phyloP scores from a whole-genome alignment of 768 basidiomycete genomes.

The Kwoniella heveanensis region DNA sequence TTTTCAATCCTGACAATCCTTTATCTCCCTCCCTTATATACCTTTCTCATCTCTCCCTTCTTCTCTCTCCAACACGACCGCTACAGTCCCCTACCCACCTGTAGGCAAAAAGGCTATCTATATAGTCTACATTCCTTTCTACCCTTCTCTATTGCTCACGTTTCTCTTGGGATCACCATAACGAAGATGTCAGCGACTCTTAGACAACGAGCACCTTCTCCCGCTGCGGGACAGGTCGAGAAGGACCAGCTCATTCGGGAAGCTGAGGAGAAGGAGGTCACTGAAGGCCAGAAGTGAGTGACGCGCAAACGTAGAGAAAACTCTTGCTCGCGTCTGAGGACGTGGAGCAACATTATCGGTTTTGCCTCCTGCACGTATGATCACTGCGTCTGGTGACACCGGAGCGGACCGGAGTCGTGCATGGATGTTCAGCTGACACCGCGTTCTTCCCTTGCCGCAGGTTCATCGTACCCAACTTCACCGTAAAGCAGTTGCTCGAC shows the following conservation, averaged over 20 bases:
- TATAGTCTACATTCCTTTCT: background rate
- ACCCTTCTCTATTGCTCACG: background rate
- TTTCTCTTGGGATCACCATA: background rate
- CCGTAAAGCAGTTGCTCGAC: slow-evolving; percentile 81
- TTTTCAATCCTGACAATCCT: background rate
- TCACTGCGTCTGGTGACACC: too few species aligned
- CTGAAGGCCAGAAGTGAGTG: slow-evolving; percentile 47
- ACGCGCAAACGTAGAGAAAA: background rate
- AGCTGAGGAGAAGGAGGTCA: slow-evolving; percentile 47
- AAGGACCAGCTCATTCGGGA: slow-evolving; percentile 44
- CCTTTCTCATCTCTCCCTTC: background rate
- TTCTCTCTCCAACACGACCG: background rate
- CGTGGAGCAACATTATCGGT: slow-evolving; percentile 1
- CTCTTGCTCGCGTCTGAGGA: background rate
- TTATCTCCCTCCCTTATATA: background rate
- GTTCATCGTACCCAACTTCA: slow-evolving; percentile 73
- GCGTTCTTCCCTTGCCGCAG: slow-evolving; percentile 25
- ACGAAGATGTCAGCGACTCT: slow-evolving; percentile 26
- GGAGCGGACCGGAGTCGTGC: too few species aligned
- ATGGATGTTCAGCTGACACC: slow-evolving; percentile 4
- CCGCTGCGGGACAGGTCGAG: slow-evolving; percentile 32
- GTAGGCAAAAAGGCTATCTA: background rate
- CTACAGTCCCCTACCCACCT: background rate
- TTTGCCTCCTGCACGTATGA: background rate
- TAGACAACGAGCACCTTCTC: slow-evolving; percentile 35